Conservation (phyloP, 2,329 filamentous ascomycete species). For the Anisogramma anomala region DNA sequence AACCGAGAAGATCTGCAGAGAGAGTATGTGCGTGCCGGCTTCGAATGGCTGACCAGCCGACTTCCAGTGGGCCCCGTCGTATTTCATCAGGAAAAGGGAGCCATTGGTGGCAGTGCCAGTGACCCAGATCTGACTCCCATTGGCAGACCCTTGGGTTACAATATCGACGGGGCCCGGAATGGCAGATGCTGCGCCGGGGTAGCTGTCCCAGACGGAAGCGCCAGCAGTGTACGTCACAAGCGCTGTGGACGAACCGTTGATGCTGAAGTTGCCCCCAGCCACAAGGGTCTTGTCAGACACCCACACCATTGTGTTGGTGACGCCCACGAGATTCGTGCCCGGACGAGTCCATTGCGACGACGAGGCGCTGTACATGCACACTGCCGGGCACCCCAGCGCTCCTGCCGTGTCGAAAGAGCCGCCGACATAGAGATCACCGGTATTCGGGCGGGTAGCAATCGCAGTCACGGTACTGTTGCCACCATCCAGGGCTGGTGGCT, state of each 20-base stretch:
- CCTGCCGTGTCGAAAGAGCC: conserved; percentile 78
- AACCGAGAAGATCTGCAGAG: conserved; percentile 70
- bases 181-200: conserved; percentile 48
- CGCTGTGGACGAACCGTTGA: conserved; percentile 53
- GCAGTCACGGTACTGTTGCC: conserved; percentile 60
- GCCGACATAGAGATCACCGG: conserved; percentile 69
- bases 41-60: conserved; percentile 53
- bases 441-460: conserved; percentile 60
- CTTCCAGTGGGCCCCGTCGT: conserved; percentile 61
- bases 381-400: conserved; percentile 64
- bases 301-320: conserved; percentile 66
- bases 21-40: conserved; percentile 56
- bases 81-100: conserved; percentile 70
- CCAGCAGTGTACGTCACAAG: conserved; percentile 65
- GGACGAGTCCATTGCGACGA: conserved; percentile 69
- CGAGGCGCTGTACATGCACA: conserved; percentile 68
- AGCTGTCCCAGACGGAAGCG: conserved; percentile 52
- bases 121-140: conserved; percentile 69
- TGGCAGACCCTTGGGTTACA: conserved; percentile 60
- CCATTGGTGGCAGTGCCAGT: conserved; percentile 59
- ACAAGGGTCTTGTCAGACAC: conserved; percentile 58
- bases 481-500: conserved; percentile 67
- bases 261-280: conserved; percentile 63
- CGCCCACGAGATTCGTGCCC: conserved; percentile 59
- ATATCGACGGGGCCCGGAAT: conserved; percentile 74